Conservation (phyloP, 345 rosid species). For the Lepidium africanum region DNA sequence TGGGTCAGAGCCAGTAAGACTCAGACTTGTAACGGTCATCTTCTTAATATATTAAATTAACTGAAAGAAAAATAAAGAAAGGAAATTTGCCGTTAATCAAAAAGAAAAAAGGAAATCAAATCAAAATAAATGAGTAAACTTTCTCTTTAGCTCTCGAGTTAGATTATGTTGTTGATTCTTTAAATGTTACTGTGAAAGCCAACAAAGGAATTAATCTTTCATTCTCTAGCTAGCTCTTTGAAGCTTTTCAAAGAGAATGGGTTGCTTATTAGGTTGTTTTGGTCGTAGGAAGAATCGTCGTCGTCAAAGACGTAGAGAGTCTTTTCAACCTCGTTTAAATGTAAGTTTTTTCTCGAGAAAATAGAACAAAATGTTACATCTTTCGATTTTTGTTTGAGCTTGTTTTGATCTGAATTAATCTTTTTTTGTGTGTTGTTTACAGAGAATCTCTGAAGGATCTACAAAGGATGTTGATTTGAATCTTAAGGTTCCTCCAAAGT, state of each 20-base stretch:
- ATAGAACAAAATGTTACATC: background rate
- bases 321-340: slow-evolving; percentile 44
- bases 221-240: slow-evolving; percentile 7
- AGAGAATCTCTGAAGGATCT: slow-evolving; percentile 21
- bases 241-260: slow-evolving; percentile 38
- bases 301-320: slow-evolving; percentile 39
- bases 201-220: background rate
- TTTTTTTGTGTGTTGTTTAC: background rate
- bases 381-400: background rate
- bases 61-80: background rate
- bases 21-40: slow-evolving; percentile 49
- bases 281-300: slow-evolving; percentile 65
- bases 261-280: slow-evolving; percentile 83
- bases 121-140: slow-evolving; percentile 23
- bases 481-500: background rate
- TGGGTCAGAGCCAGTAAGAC: background rate
- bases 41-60: slow-evolving; percentile 1
- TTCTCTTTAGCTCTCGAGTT: background rate
- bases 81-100: background rate
- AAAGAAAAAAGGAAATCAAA: background rate
- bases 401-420: background rate
- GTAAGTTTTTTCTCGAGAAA: slow-evolving; percentile 26
- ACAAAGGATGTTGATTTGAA: background rate
- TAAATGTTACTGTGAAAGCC: background rate
- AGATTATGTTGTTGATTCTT: slow-evolving; percentile 17